These are phyloP conservation scores for Globisporangium cystogenes DNA, from an alignment of 352 stramenopile species.

Conservation along the genomic window DNA sequence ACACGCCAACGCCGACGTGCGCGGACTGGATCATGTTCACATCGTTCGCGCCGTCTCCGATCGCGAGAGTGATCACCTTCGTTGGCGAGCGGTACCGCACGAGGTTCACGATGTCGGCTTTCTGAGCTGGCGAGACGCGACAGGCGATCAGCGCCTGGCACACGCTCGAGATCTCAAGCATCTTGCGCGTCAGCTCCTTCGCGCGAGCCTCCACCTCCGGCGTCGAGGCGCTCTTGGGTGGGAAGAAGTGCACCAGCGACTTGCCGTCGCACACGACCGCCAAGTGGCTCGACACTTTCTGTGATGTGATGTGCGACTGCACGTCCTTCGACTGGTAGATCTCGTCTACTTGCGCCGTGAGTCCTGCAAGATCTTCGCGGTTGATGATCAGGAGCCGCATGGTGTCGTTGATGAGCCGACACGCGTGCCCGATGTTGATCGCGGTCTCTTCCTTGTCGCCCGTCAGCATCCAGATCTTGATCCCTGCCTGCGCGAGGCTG, in stretches of 20 bases:
- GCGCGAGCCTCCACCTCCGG: constrained; percentile 25
- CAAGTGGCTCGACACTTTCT: constrained; percentile 41
- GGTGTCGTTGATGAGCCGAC: constrained; percentile 58
- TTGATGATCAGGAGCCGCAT: constrained; percentile 58
- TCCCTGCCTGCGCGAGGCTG: constrained; percentile 83
- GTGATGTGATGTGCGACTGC: constrained; percentile 31
- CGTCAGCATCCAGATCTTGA: constrained; percentile 95
- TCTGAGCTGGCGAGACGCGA: constrained; percentile 78
- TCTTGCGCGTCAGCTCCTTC: constrained; percentile 42
- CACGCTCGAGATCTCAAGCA: constrained; percentile 51
- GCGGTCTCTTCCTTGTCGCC: constrained; percentile 94
- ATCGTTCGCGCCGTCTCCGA: constrained; percentile 94
- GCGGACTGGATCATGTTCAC: constrained; percentile 95
- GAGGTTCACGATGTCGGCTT: constrained; percentile 74
- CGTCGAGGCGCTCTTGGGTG: constrained; percentile 32
- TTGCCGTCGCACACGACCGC: constrained; percentile 69
- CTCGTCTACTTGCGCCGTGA: constrained; percentile 44
- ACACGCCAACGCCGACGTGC: constrained; percentile 93
- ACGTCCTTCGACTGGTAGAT: constrained; percentile 41
- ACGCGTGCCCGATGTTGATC: constrained; percentile 90
- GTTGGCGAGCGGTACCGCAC: constrained; percentile 44
- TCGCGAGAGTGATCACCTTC: constrained; percentile 84
- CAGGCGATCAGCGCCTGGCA: constrained; percentile 75
- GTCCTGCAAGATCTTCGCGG: constrained; percentile 32
- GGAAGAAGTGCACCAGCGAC: constrained; percentile 68